phyloP scores from a whole-genome alignment of 768 basidiomycete species.

The Suillus variegatus region DNA sequence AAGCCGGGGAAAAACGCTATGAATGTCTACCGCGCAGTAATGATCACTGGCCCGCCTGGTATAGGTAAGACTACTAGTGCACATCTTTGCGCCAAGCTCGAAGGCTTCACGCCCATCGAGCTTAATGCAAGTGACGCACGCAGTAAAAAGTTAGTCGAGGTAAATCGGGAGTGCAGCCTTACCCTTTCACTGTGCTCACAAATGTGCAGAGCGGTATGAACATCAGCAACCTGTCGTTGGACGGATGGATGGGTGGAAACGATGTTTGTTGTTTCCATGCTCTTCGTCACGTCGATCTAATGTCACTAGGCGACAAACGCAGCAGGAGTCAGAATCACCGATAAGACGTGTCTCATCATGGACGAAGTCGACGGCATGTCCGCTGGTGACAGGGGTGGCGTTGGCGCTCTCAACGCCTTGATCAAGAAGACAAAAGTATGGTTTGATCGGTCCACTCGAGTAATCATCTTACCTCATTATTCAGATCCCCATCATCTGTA shows the following conservation, averaged over 20 bases:
- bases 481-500: constrained; percentile 95
- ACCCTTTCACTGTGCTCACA: neutral
- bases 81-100: constrained; percentile 88
- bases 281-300: neutral
- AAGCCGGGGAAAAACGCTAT: constrained; percentile 91
- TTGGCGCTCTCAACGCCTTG: constrained; percentile 87
- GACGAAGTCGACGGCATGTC: constrained; percentile 99
- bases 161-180: constrained; percentile 31
- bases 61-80: constrained; percentile 98
- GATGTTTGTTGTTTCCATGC: constrained; percentile 36
- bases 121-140: constrained; percentile 94
- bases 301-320: constrained; percentile 55
- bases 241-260: constrained; percentile 75
- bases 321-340: constrained; percentile 72
- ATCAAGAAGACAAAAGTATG: constrained; percentile 90
- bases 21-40: constrained; percentile 82
- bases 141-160: constrained; percentile 97
- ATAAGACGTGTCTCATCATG: constrained; percentile 91
- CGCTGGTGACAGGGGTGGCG: constrained; percentile 94
- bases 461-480: neutral
- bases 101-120: constrained; percentile 91
- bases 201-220: constrained; percentile 77
- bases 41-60: constrained; percentile 93
- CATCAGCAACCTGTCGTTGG: constrained; percentile 84
- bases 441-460: neutral